A percentile compares a stretch with the other conserved stretches of the same genome.
Conservation (phyloP, 2,329 filamentous ascomycete species). For the Harringtonia lauricola region DNA sequence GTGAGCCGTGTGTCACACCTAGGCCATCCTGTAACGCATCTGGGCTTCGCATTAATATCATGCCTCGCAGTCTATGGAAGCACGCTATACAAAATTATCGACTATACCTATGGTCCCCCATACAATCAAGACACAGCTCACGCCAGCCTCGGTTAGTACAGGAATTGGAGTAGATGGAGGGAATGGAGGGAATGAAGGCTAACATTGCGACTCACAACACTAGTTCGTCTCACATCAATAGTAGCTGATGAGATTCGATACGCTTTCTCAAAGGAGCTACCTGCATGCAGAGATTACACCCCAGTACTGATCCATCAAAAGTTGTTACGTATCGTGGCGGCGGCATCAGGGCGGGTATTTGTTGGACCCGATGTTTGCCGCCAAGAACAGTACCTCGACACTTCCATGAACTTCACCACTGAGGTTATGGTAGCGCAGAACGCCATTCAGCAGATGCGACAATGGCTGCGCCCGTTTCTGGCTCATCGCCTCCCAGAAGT, state of each 20-base stretch:
- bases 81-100: too few species aligned
- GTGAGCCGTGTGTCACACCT: conserved; percentile 3
- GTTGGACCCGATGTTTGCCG: conserved; percentile 35
- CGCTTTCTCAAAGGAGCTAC: conserved; percentile 23
- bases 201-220: too few species aligned
- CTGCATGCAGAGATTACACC: conserved; percentile 28
- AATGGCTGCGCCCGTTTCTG: conserved; percentile 22
- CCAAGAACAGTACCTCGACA: conserved; percentile 30
- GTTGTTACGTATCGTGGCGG: conserved; percentile 33
- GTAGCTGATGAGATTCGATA: too few species aligned
- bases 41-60: too few species aligned
- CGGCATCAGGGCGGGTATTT: conserved; percentile 34
- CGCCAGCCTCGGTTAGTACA: too few species aligned
- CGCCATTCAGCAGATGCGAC: conserved; percentile 17
- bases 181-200: too few species aligned
- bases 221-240: too few species aligned
- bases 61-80: conserved; percentile 29
- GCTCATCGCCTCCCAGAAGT: conserved; percentile 23
- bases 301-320: conserved; percentile 25
- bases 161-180: too few species aligned
- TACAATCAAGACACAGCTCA: too few species aligned
- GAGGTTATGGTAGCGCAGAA: conserved; percentile 25
- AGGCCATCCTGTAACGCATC: neutral
- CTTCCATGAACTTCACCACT: conserved; percentile 33
- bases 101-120: too few species aligned